phyloP scores from a whole-genome alignment of 139 green algal genomes.

The Coelastrella sp. region DNA sequence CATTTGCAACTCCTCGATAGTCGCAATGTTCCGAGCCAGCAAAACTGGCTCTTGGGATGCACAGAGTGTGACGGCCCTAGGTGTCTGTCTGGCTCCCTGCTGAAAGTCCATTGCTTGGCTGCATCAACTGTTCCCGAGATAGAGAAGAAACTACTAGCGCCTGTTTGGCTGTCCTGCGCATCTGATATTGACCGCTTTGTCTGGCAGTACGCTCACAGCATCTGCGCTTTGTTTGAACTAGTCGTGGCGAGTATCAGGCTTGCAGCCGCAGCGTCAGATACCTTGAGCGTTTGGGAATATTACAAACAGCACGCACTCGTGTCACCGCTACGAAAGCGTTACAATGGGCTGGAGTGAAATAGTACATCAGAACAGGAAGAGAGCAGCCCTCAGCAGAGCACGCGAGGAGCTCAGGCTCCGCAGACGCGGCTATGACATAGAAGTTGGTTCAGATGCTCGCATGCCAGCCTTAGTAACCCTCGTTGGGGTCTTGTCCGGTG shows the following conservation, averaged over 20 bases:
- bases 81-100: not conserved
- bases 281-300: too few species aligned
- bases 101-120: not conserved
- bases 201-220: not conserved
- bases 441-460: not conserved
- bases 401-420: conserved; percentile 9
- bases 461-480: not conserved
- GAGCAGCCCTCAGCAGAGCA: not conserved
- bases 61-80: not conserved
- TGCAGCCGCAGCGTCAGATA: too few species aligned
- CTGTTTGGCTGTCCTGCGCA: too few species aligned
- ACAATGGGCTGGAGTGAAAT: conserved; percentile 11
- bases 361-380: conserved; percentile 34
- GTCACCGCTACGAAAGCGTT: too few species aligned
- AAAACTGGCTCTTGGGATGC: too few species aligned
- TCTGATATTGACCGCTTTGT: too few species aligned
- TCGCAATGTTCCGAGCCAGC: not conserved
- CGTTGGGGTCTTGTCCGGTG: not conserved
- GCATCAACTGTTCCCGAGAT: too few species aligned
- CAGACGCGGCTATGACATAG: conserved; percentile 36
- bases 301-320: too few species aligned
- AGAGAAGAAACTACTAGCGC: too few species aligned
- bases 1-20: not conserved
- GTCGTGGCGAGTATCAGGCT: not conserved
- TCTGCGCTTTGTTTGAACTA: not conserved